A percentile compares a stretch with the other conserved stretches of the same genome.
phyloP scores from a whole-genome alignment of 139 green algal genomes.

The Desmodesmus armatus region DNA sequence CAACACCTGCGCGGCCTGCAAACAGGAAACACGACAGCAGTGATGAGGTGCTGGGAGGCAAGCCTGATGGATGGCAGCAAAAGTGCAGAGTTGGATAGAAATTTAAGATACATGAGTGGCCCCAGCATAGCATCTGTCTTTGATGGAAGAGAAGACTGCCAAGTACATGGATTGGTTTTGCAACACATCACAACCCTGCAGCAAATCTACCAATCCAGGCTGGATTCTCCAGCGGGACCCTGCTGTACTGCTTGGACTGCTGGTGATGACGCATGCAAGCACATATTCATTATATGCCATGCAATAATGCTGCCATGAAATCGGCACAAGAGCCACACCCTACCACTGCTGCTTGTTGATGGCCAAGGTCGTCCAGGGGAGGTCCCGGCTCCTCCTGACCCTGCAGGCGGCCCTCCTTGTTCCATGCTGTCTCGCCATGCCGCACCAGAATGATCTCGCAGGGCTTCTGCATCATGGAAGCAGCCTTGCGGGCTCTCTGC shows the following conservation, averaged over 20 bases:
- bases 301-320: neutral
- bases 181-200: neutral
- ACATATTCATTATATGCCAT: neutral
- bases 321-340: neutral
- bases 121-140: no score
- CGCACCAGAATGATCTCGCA: slow-evolving; percentile 11
- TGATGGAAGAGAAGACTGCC: no score
- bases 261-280: neutral
- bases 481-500: slow-evolving; percentile 5
- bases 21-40: neutral
- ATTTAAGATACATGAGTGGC: no score
- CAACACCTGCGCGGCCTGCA: neutral
- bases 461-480: neutral
- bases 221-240: neutral
- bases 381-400: slow-evolving; percentile 9
- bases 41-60: neutral
- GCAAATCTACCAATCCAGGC: neutral
- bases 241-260: neutral
- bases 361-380: neutral
- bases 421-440: slow-evolving; percentile 34
- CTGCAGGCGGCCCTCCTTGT: slow-evolving; percentile 10
- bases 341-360: slow-evolving; percentile 9
- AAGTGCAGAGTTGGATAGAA: no score
- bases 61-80: neutral
- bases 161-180: neutral